Evolutionary conservation across 352 stramenopile species (phyloP).

Genomic region (Globisporangium splendens): DNA sequence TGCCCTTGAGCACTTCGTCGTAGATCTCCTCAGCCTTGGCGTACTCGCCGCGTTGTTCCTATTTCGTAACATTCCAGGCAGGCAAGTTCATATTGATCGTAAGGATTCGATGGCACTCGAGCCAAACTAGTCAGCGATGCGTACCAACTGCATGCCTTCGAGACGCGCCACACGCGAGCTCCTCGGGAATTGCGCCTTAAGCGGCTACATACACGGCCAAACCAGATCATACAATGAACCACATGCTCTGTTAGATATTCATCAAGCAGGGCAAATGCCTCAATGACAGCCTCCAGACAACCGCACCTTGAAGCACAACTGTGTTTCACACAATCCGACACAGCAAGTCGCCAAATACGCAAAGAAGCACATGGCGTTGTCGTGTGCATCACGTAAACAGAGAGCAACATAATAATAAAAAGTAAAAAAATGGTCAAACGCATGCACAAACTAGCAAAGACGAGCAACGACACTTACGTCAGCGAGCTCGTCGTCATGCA

Average conservation of each 20-base stretch:
- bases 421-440: not conserved
- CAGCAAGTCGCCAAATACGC: too few relatives aligned
- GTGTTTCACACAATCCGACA: not conserved
- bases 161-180: slow-evolving; percentile 56
- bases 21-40: slow-evolving; percentile 55
- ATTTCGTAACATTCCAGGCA: not conserved
- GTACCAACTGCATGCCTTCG: slow-evolving; percentile 49
- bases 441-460: not conserved
- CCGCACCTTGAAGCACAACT: slow-evolving; percentile 16
- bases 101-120: not conserved
- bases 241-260: not conserved
- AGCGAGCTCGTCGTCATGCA: slow-evolving; percentile 50
- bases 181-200: slow-evolving; percentile 55
- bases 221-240: not conserved
- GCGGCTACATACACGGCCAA: slow-evolving; percentile 16
- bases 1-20: slow-evolving; percentile 48
- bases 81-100: not conserved
- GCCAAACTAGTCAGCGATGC: not conserved
- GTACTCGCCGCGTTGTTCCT: slow-evolving; percentile 53
- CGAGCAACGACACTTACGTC: slow-evolving; percentile 17
- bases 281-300: not conserved
- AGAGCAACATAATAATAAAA: too few relatives aligned
- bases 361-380: too few relatives aligned
- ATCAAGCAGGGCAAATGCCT: not conserved
- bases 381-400: too few relatives aligned